Evolutionary conservation across 208 protist genomes (phyloP).

Genomic region (Acanthamoeba culbertsoni): DNA sequence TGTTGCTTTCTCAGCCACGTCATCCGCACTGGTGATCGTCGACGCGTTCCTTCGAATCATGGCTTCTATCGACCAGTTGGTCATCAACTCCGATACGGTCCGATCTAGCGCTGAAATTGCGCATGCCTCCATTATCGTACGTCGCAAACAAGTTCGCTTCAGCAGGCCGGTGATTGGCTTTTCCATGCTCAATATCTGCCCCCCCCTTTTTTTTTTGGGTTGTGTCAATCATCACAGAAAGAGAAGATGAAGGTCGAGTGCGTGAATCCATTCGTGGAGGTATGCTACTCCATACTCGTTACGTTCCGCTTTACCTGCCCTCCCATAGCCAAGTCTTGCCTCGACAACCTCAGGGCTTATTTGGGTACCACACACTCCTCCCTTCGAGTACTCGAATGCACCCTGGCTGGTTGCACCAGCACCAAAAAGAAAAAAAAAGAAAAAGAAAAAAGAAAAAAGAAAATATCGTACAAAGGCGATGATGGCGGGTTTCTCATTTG

Average conservation of each 20-base stretch:
- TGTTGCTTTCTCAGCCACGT: not conserved
- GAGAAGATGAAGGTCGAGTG: constrained; percentile 66
- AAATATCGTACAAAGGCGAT: too few relatives aligned
- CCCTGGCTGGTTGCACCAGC: too few relatives aligned
- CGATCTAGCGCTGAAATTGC: constrained; percentile 61
- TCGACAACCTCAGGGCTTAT: constrained; percentile 66
- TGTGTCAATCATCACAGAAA: constrained; percentile 54
- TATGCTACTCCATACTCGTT: constrained; percentile 67
- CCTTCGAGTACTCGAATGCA: too few relatives aligned
- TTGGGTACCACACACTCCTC: constrained; percentile 58
- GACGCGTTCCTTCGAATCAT: constrained; percentile 71
- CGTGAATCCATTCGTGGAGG: constrained; percentile 58
- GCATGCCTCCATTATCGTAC: constrained; percentile 66
- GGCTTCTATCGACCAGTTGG: constrained; percentile 66
- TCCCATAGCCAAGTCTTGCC: constrained; percentile 55
- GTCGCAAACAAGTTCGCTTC: too few relatives aligned
- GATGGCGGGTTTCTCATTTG: too few relatives aligned
- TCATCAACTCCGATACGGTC: constrained; percentile 63
- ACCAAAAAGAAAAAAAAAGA: too few relatives aligned
- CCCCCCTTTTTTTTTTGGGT: not conserved
- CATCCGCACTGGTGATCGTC: not conserved
- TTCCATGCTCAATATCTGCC: not conserved
- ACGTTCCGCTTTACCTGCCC: not conserved
- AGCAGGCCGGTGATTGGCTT: too few relatives aligned
- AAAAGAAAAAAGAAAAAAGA: too few relatives aligned